Conservation (phyloP, 176 grass and related monocot genomes). For the Pontederia paniculata region DNA sequence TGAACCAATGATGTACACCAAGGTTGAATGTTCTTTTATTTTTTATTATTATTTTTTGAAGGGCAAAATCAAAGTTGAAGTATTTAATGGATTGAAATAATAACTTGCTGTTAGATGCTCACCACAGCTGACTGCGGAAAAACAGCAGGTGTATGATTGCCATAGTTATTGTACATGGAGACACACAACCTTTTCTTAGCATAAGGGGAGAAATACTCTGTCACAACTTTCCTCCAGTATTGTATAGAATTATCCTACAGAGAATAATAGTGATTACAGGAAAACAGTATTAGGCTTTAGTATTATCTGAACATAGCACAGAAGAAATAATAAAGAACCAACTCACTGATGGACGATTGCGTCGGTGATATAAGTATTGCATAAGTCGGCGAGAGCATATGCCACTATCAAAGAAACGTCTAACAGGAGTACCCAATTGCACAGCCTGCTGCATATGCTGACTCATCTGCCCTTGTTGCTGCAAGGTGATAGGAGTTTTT, state of each 20-base stretch:
- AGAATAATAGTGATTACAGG: neutral
- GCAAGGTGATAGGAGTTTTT: slow-evolving; percentile 36
- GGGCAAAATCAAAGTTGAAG: neutral
- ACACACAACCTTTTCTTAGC: slow-evolving; percentile 95
- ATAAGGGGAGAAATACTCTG: slow-evolving; percentile 79
- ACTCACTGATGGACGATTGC: slow-evolving; percentile 56
- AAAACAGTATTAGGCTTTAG: neutral
- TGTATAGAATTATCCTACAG: slow-evolving; percentile 82
- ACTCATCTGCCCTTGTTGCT: slow-evolving; percentile 48
- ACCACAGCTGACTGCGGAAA: slow-evolving; percentile 61
- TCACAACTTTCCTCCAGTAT: slow-evolving; percentile 88
- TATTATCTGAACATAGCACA: neutral
- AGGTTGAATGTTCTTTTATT: neutral
- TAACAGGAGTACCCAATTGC: slow-evolving; percentile 43
- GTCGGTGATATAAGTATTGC: slow-evolving; percentile 92
- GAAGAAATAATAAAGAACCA: neutral
- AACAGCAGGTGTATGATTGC: slow-evolving; percentile 47
- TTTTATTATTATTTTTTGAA: neutral
- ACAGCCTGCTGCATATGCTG: slow-evolving; percentile 39
- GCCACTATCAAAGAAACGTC: slow-evolving; percentile 47
- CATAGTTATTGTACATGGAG: slow-evolving; percentile 75
- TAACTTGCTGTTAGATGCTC: slow-evolving; percentile 22
- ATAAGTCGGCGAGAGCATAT: slow-evolving; percentile 80
- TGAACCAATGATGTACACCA: no score
- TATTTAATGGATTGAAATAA: neutral